Conservation (phyloP, 192 early-diverging fungal genomes). For the Backusella luteola region DNA sequence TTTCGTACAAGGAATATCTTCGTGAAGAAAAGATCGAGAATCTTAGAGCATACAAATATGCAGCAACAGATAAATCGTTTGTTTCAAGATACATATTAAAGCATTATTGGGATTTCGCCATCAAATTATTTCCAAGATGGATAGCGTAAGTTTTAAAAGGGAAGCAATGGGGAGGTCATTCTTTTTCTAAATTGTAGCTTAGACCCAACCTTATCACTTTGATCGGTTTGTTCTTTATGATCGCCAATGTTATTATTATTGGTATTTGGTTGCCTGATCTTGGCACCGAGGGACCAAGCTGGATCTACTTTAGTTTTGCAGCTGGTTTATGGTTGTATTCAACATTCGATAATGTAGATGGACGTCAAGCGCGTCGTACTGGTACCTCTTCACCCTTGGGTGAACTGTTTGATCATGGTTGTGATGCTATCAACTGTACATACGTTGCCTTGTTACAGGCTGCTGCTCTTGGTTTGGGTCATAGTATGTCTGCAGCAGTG, state of each 20-base stretch:
- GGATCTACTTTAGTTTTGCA: conserved; percentile 75
- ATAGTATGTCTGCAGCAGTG: conserved; percentile 59
- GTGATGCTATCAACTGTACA: conserved; percentile 84
- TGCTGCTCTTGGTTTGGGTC: conserved; percentile 71
- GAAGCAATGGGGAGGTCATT: background rate
- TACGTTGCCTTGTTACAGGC: conserved; percentile 73
- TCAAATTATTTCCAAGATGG: conserved; percentile 81
- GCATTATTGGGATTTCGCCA: conserved; percentile 85
- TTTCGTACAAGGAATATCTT: conserved; percentile 9
- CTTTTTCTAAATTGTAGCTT: background rate
- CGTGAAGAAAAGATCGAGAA: conserved; percentile 42
- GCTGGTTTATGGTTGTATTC: conserved; percentile 84
- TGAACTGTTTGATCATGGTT: conserved; percentile 85
- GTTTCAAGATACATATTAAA: conserved; percentile 72
- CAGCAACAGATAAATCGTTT: conserved; percentile 80
- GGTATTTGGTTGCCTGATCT: conserved; percentile 69
- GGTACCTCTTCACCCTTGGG: conserved; percentile 76
- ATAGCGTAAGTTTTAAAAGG: conserved; percentile 65
- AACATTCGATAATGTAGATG: conserved; percentile 89
- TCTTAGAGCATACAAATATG: conserved; percentile 84
- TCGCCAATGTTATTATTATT: conserved; percentile 71
- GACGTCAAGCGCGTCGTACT: conserved; percentile 81
- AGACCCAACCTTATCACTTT: conserved; percentile 83
- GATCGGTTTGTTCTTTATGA: conserved; percentile 73
- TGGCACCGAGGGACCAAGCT: conserved; percentile 60